phyloP scores from a whole-genome alignment of 345 rosid species.

The thale cress (Arabidopsis thaliana) region TAIR10.1 NC_003075.7:10895001-10895500 shows the following conservation, averaged over 20 bases:
- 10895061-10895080: slow-evolving; percentile 85
- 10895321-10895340: neutral
- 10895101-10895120: slow-evolving; percentile 66
- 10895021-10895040: slow-evolving; percentile 76
- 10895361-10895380: neutral
- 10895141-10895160: slow-evolving; percentile 9
- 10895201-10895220: slow-evolving; percentile 7
- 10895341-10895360: neutral
- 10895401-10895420: neutral
- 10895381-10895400: neutral
- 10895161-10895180: slow-evolving; percentile 18
- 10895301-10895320: neutral
- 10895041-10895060: slow-evolving; percentile 73
- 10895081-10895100: slow-evolving; percentile 80
- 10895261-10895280: neutral
- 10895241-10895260: neutral
- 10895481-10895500: neutral
- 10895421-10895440: neutral
- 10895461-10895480: no score
- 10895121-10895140: neutral
- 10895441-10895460: neutral
- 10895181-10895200: neutral
- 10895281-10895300: neutral
- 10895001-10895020: slow-evolving; percentile 98
- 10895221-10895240: neutral